Base-by-base conservation (phyloP, 805 yeast genomes). In the Hanseniaspora lachancei region DNA sequence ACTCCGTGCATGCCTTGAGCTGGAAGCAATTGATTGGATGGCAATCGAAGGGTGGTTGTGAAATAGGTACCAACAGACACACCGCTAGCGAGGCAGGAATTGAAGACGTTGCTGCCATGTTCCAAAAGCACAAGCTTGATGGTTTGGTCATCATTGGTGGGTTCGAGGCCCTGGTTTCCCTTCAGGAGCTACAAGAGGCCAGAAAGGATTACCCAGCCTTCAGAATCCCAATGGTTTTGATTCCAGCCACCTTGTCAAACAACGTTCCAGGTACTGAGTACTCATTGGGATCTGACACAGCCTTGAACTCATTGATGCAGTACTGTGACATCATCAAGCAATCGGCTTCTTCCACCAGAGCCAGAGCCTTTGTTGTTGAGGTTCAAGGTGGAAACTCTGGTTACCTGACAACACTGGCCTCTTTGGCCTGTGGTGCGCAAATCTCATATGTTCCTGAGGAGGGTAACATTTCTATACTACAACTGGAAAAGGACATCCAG, bases 231-330 rank as follows among this genome's bases (percentile, higher is more conserved):
- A 83, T 91, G 86, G 85, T 86, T 43, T 80, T 87, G 62, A 77
- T 93, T 61, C 98, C 98, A 12, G 91, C 97, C 2, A 93, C 98
- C 2, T 87, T 93, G 60, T 89, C 97, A 18, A 93, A 93, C 73
- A 93, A 93, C 63, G 97, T 93, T 50, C 98, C 99, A n/a, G 99
- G 98, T 58, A 84, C 97, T 1, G 97, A 93, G 70, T 89, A 89
- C 70, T 89, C 97, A 0, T 72, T 93, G 57, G 99, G 99, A 57
- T 77, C 89, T 13, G 98, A 93, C 68, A 93, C 99, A 12, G 95
- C 98, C 74, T 74, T 93, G 74, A 93, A 93, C 71, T 74, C 93
- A 10, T 76, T 93, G 64, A 88, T 89, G 60, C 81, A 84, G 57
- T 93, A 93, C 74, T 91, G 97, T 72, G 99, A 93, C 69, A 88